Conservation (phyloP, 225 moss, liverwort and hornwort genomes). For the Marchantia polymorpha region DNA sequence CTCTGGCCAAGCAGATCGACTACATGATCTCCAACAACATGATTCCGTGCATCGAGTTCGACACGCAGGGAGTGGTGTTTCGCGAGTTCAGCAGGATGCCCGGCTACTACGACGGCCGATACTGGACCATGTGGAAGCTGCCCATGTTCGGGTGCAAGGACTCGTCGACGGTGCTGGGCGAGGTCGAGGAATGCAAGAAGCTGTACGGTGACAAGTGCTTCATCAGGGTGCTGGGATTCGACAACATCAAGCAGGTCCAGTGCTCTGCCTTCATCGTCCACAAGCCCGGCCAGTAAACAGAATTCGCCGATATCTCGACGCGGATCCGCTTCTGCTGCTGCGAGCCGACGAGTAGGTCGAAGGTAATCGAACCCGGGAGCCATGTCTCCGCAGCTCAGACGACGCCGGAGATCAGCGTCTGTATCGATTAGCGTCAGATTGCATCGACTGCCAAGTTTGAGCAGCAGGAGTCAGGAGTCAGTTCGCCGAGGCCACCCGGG, state of each 20-base stretch:
- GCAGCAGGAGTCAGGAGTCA: no score
- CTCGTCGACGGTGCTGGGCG: conserved; percentile 44
- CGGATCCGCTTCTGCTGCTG: no score
- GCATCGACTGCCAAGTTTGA: no score
- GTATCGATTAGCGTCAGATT: no score
- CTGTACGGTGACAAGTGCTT: conserved; percentile 5
- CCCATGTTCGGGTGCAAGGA: conserved; percentile 66
- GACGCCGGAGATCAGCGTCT: no score
- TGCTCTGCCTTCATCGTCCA: conserved; percentile 18
- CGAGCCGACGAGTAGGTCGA: no score
- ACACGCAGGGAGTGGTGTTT: conserved; percentile 14
- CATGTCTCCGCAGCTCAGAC: no score
- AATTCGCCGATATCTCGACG: no score
- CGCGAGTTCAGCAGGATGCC: conserved; percentile 25
- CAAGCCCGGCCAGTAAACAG: not conserved
- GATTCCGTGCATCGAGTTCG: conserved; percentile 49
- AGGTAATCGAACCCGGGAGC: no score
- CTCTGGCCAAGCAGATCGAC: conserved; percentile 49
- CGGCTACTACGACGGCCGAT: conserved; percentile 65
- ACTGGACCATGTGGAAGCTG: conserved; percentile 84
- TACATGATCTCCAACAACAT: conserved; percentile 42
- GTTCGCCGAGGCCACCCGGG: no score
- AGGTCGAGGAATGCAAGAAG: conserved; percentile 42
- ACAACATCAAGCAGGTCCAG: conserved; percentile 63
- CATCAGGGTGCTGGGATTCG: conserved; percentile 16